A percentile compares a stretch with the other conserved stretches of the same genome.
These are phyloP conservation scores for Moesziomyces sp. DNA, from an alignment of 1,284 basidiomycete genomes.

Conservation along the genomic window DNA sequence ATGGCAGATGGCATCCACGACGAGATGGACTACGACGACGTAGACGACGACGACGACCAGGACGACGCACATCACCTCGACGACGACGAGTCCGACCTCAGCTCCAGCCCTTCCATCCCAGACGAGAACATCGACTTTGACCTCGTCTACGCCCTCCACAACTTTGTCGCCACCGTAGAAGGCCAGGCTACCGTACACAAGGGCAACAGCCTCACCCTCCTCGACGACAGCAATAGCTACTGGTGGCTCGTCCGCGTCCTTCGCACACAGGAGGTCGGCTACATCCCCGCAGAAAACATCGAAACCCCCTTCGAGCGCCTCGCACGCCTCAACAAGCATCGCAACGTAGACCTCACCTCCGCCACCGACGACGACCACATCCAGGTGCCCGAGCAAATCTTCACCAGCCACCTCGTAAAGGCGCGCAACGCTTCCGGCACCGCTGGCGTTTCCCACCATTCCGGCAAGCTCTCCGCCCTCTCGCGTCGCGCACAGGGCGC, in stretches of 20 bases:
- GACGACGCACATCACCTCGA: conserved; percentile 60
- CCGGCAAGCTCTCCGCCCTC: conserved; percentile 65
- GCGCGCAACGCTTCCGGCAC: conserved; percentile 48
- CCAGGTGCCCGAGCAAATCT: conserved; percentile 57
- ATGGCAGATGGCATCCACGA: conserved; percentile 44
- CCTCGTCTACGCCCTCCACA: conserved; percentile 67
- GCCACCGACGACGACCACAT: conserved; percentile 66
- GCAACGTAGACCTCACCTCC: conserved; percentile 81
- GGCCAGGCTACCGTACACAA: conserved; percentile 68
- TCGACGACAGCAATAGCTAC: conserved; percentile 68
- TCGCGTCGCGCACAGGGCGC: conserved; percentile 58
- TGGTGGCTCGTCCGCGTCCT: conserved; percentile 68
- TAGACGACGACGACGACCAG: conserved; percentile 59
- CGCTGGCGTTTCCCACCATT: conserved; percentile 54
- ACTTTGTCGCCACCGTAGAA: conserved; percentile 66
- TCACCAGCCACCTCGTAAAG: conserved; percentile 61
- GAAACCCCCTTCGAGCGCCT: conserved; percentile 97
- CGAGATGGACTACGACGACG: conserved; percentile 55
- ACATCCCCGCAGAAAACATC: conserved; percentile 99
- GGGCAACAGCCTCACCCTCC: conserved; percentile 65
- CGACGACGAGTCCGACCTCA: conserved; percentile 65
- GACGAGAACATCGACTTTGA: conserved; percentile 68
- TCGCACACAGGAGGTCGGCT: conserved; percentile 87
- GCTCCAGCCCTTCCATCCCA: conserved; percentile 66
- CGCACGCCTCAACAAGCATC: conserved; percentile 93